Percentiles rank a stretch among this genome's conserved stretches.
Conservation (phyloP, 352 stramenopile species). For the Phytophthora nicotianae region DNA sequence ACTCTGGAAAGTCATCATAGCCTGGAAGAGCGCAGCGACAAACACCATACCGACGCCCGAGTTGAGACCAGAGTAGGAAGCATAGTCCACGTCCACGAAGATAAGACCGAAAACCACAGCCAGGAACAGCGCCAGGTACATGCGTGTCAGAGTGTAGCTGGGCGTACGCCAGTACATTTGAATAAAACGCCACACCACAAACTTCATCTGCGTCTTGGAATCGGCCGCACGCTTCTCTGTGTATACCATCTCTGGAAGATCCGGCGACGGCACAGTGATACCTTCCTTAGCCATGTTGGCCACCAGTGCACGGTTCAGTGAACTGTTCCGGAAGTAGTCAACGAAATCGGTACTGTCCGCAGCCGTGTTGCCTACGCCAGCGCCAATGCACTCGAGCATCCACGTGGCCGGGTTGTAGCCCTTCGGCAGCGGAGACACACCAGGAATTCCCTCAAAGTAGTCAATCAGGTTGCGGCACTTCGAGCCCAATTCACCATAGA, state of each 20-base stretch:
- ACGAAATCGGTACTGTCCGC: conserved; percentile 25
- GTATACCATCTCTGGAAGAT: conserved; percentile 36
- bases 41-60: conserved; percentile 56
- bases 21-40: conserved; percentile 70
- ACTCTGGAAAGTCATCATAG: conserved; percentile 67
- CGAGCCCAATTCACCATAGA: conserved; percentile 17
- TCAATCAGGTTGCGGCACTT: conserved; percentile 28
- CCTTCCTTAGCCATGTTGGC: conserved; percentile 32
- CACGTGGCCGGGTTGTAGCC: conserved; percentile 70
- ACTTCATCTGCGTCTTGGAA: conserved; percentile 32
- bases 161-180: conserved; percentile 56
- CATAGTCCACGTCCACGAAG: conserved; percentile 49
- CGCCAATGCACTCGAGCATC: conserved; percentile 74
- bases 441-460: conserved; percentile 43
- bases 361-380: conserved; percentile 26
- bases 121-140: conserved; percentile 65
- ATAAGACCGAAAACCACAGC: conserved; percentile 75
- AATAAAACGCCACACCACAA: conserved; percentile 35
- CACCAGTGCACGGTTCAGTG: conserved; percentile 2
- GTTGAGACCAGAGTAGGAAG: conserved; percentile 41
- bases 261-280: conserved; percentile 19
- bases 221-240: conserved; percentile 32
- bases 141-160: conserved; percentile 72
- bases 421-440: conserved; percentile 23
- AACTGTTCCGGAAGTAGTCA: conserved; percentile 25